phyloP scores from a whole-genome alignment of 2,329 filamentous ascomycete species.

The Dactylellina drechsleri region DNA sequence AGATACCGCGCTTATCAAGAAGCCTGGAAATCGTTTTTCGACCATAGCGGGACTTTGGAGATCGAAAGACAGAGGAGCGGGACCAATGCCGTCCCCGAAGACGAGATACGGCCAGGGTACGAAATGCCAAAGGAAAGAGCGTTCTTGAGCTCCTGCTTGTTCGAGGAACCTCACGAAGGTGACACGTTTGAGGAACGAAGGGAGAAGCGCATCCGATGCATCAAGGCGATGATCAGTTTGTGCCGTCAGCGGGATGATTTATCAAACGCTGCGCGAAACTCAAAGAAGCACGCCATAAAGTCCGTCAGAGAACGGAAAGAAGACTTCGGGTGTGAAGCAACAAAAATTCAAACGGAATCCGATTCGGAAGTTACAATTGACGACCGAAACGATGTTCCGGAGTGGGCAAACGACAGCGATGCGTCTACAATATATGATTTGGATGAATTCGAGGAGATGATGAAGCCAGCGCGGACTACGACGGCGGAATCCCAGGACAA shows the following conservation, averaged over 20 bases:
- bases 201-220: conserved; percentile 11
- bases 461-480: background rate
- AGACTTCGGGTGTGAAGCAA: conserved; percentile 5
- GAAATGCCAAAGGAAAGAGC: background rate
- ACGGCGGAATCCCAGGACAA: conserved; percentile 3
- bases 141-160: conserved; percentile 1
- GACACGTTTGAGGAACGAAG: conserved; percentile 12
- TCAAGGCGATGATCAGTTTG: conserved; percentile 10
- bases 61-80: conserved; percentile 14
- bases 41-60: conserved; percentile 5
- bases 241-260: conserved; percentile 15
- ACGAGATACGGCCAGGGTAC: background rate
- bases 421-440: conserved; percentile 10
- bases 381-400: background rate
- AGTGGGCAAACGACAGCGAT: conserved; percentile 8
- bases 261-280: background rate
- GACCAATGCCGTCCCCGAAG: background rate
- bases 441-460: conserved; percentile 9
- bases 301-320: conserved; percentile 4
- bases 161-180: conserved; percentile 9
- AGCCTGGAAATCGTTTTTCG: conserved; percentile 10
- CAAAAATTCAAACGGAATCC: conserved; percentile 7
- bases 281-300: conserved; percentile 12
- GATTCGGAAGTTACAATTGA: conserved; percentile 1
- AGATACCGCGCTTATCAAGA: conserved; percentile 9